Percentiles rank a stretch among this genome's conserved stretches.
Evolutionary conservation across 2,329 filamentous ascomycete species (phyloP).

Genomic region (Aspergillus pseudotamarii): DNA sequence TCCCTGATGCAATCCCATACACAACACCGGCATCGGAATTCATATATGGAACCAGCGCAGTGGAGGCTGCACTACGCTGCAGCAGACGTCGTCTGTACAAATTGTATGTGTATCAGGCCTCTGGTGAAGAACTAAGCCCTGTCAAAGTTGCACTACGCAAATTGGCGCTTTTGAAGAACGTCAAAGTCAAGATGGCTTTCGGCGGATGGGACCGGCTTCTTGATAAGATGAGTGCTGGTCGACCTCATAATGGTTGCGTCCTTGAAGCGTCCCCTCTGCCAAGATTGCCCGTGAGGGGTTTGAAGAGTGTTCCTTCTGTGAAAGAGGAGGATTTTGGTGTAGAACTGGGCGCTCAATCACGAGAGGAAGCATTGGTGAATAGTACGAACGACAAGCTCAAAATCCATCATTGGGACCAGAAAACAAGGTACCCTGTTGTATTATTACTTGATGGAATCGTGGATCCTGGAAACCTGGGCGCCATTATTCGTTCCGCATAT

Average conservation of each 20-base stretch:
- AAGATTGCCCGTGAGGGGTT: slow-evolving; percentile 64
- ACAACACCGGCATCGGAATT: slow-evolving; percentile 90
- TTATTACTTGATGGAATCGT: slow-evolving; percentile 55
- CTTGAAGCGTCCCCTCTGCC: slow-evolving; percentile 86
- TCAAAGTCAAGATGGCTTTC: slow-evolving; percentile 64
- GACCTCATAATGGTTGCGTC: slow-evolving; percentile 88
- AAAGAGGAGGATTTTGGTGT: slow-evolving; percentile 59
- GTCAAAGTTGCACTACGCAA: slow-evolving; percentile 40
- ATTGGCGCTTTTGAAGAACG: slow-evolving; percentile 42
- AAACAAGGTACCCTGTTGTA: slow-evolving; percentile 42
- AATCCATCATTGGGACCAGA: slow-evolving; percentile 26
- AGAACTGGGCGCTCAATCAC: slow-evolving; percentile 66
- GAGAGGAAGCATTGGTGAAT: slow-evolving; percentile 75
- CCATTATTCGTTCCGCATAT: slow-evolving; percentile 82
- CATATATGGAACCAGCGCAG: slow-evolving; percentile 80
- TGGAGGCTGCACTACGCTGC: slow-evolving; percentile 75
- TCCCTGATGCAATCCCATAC: slow-evolving; percentile 60
- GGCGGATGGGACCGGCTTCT: slow-evolving; percentile 67
- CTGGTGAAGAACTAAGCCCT: slow-evolving; percentile 55
- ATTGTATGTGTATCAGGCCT: slow-evolving; percentile 72
- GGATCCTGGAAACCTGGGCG: slow-evolving; percentile 88
- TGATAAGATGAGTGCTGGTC: slow-evolving; percentile 78
- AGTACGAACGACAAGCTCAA: slow-evolving; percentile 60
- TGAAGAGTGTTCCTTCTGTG: slow-evolving; percentile 55
- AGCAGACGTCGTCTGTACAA: slow-evolving; percentile 75